phyloP scores from a whole-genome alignment of 2,329 filamentous ascomycete genomes.

The Alternaria panax region DNA sequence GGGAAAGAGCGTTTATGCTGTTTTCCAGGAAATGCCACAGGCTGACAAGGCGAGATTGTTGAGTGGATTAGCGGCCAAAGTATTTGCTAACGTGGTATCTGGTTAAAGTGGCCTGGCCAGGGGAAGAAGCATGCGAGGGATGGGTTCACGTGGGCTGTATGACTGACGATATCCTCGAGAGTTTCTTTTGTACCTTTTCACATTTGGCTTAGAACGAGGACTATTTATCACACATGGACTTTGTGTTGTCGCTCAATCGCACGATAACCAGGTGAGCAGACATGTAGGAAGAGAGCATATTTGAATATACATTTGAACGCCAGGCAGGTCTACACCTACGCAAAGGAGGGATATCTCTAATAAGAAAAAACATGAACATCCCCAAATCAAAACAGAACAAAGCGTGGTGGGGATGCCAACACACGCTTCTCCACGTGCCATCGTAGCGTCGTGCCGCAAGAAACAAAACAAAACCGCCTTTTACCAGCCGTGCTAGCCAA shows the following conservation, averaged over 20 bases:
- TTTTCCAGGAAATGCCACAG: slow-evolving; percentile 88
- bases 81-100: slow-evolving; percentile 78
- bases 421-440: not conserved
- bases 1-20: slow-evolving; percentile 93
- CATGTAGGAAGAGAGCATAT: not conserved
- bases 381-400: not conserved
- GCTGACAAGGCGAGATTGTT: slow-evolving; percentile 81
- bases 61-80: slow-evolving; percentile 82
- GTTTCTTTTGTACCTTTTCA: not conserved
- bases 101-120: not conserved
- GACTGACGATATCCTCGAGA: slow-evolving; percentile 27
- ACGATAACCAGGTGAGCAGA: not conserved
- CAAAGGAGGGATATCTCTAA: slow-evolving; percentile 17
- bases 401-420: not conserved
- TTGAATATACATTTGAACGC: slow-evolving; percentile 5
- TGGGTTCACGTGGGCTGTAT: slow-evolving; percentile 6
- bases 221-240: not conserved
- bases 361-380: not conserved
- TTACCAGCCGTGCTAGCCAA: not conserved
- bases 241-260: not conserved
- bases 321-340: slow-evolving; percentile 2
- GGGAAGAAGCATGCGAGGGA: slow-evolving; percentile 2
- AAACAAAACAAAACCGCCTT: not conserved
- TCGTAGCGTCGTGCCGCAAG: not conserved
- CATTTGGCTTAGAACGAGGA: not conserved